Base-by-base conservation (phyloP, 129 eudicot genomes). In the Oenanthe sinensis region DNA sequence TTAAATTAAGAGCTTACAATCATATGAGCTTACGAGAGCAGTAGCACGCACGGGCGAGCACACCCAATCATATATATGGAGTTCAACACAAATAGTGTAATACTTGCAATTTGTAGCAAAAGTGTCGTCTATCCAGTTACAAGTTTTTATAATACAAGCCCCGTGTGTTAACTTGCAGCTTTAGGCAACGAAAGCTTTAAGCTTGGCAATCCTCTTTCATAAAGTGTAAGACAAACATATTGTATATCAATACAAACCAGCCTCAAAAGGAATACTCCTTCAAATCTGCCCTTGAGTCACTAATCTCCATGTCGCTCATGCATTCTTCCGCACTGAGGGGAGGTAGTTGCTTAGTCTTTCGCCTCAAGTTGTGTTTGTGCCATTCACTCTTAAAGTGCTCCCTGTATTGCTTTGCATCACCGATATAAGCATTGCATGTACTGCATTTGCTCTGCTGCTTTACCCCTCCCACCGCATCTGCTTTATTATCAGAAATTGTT, bases 301-400 rank as follows among this genome's bases (percentile, higher is more conserved):
- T 85, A 22, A 90, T 40, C 54, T 91, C 96, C 62, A 77, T 33
- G 75, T 95, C 97, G 33, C 88, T 91, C 85, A 72, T 52, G 80
- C 99, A 95, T 80, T 95, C 99, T 78, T 92, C 95, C 0, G 88
- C 92, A 46, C 90, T 84, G 52, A 95, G 87, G 7, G 99, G 99
- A 71, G 96, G 87, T 48, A 95, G 92, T 70, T 92, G 90, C 79
- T 89, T 78, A 8, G 97, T 95, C 85, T 95, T 95, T 26, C 99
- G 83, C 88, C 80, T 88, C 69, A 95, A 83, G 78, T 95, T 95
- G 68, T 95, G 99, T 47, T 88, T 95, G 81, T 95, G 99, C 99
- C 99, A 95, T 1, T 95, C 99, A 36, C 95, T 87, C 90, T 95
- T 95, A 47, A 92, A 95, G 81, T 95, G 99, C 84, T 95, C 99